Base-by-base conservation (phyloP, 2,329 filamentous ascomycete species). In the Metarhizium album region DNA sequence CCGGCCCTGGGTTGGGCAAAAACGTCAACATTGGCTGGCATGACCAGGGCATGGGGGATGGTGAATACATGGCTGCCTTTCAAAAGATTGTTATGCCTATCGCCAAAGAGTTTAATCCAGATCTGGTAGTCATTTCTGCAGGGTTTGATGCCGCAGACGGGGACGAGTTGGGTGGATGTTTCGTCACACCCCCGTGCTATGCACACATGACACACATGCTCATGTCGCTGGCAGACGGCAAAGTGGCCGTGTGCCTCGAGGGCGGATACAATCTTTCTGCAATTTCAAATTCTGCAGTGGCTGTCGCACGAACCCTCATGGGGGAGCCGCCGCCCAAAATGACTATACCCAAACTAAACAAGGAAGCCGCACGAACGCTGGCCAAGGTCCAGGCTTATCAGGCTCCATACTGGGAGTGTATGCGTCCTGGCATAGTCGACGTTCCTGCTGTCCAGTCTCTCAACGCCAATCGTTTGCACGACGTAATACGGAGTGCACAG, bases 131-230 rank as follows among this genome's bases (percentile, higher is more conserved):
- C 57, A 86, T 98, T 52, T 93, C 93, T 20, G 90, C 93, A 42
- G 93, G 93, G 1, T 98, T 98, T 59, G 93, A 98, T 65, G 93
- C 93, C 16, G 93, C 93, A 0, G 87, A 87, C 56, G 93, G 93
- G 13, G 93, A 98, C 66, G 84, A 93, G 62, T 78, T 98, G 2
- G 93, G 93, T 47, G 89, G 87, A 31, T 98, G 93, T 65, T 91
- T 89, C 62, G 93, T 98, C 4, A 86, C 90, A 1, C 93, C 93
- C 0, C 71, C 83, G 4, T 95, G 93, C 63, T 98, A 97, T 64
- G 88, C 90, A 14, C 91, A 98, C 63, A 97, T 98, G 93, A 97
- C 93, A 16, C 90, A 96, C 64, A 96, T 97, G 91, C 79, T 98
- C 46, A 97, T 96, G 90, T 90, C 88, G 2, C 75, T 98, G 20